A percentile compares a stretch with the other conserved stretches of the same genome.
Evolutionary conservation across 768 basidiomycete genomes (phyloP).

Genomic region (Lentinula lateritia): DNA sequence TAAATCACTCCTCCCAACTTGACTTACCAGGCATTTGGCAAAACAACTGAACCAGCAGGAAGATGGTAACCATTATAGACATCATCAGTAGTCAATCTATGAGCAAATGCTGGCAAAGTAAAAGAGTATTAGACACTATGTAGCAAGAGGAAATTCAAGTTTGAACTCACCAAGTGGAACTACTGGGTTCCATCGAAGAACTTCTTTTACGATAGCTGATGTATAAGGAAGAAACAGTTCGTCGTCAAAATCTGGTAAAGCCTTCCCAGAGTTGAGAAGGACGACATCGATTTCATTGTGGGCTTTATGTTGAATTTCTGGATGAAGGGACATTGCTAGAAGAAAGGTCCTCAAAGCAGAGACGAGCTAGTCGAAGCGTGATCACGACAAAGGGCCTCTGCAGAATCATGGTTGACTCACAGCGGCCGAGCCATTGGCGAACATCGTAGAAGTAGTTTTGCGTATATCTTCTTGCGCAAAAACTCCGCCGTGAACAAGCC

Average conservation of each 20-base stretch:
- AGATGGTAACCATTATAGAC: constrained; percentile 20
- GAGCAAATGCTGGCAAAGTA: constrained; percentile 12
- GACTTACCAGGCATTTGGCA: constrained; percentile 19
- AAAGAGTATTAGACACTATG: not conserved
- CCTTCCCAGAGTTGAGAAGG: not conserved
- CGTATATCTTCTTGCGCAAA: not conserved
- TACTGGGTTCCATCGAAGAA: constrained; percentile 20
- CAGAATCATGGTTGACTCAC: not conserved
- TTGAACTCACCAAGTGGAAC: constrained; percentile 15
- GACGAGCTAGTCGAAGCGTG: not conserved
- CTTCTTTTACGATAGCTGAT: constrained; percentile 18
- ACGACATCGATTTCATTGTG: constrained; percentile 20
- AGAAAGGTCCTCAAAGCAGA: constrained; percentile 6
- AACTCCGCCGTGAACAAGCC: not conserved
- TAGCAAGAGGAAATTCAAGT: not conserved
- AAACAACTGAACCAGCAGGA: constrained; percentile 17
- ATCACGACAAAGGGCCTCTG: not conserved
- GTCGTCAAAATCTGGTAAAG: constrained; percentile 16
- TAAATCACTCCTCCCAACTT: not conserved
- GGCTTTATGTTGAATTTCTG: constrained; percentile 19
- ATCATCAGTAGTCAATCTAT: constrained; percentile 17
- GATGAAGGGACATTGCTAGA: constrained; percentile 17
- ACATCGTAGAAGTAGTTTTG: constrained; percentile 2
- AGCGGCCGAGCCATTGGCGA: constrained; percentile 8
- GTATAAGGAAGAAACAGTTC: constrained; percentile 18